Conservation (phyloP, 805 yeast genomes). For the Candida endomychidarum region DNA sequence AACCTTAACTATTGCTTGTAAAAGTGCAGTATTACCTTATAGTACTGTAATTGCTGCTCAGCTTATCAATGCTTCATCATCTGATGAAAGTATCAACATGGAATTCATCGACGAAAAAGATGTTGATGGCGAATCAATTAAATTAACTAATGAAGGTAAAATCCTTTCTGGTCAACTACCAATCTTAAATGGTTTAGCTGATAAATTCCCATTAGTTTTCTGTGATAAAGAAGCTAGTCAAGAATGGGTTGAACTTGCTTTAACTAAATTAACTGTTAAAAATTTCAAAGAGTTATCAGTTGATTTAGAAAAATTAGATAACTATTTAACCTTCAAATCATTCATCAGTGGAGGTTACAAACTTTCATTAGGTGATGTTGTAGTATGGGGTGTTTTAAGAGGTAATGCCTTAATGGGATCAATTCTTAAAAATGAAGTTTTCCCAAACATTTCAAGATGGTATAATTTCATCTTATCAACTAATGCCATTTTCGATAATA, state of each 20-base stretch:
- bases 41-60: constrained; percentile 76
- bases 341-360: constrained; percentile 62
- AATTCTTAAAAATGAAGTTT: constrained; percentile 78
- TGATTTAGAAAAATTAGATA: constrained; percentile 76
- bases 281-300: constrained; percentile 84
- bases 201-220: constrained; percentile 49
- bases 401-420: constrained; percentile 93
- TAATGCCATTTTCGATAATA: constrained; percentile 65
- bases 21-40: constrained; percentile 82
- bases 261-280: constrained; percentile 68
- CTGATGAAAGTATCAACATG: constrained; percentile 52
- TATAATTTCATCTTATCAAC: constrained; percentile 75
- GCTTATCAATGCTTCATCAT: constrained; percentile 51
- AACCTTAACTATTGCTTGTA: constrained; percentile 71
- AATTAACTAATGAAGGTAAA: constrained; percentile 45
- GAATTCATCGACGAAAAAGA: constrained; percentile 70
- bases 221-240: constrained; percentile 40
- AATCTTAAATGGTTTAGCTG: constrained; percentile 50
- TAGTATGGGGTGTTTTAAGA: constrained; percentile 91
- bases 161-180: constrained; percentile 42
- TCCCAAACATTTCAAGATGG: constrained; percentile 91
- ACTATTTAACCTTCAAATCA: constrained; percentile 82
- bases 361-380: constrained; percentile 77
- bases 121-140: constrained; percentile 45
- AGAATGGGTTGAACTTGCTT: constrained; percentile 68